Conservation (phyloP, 495 filamentous ascomycete species). For the Penicillium psychrofluorescens region DNA sequence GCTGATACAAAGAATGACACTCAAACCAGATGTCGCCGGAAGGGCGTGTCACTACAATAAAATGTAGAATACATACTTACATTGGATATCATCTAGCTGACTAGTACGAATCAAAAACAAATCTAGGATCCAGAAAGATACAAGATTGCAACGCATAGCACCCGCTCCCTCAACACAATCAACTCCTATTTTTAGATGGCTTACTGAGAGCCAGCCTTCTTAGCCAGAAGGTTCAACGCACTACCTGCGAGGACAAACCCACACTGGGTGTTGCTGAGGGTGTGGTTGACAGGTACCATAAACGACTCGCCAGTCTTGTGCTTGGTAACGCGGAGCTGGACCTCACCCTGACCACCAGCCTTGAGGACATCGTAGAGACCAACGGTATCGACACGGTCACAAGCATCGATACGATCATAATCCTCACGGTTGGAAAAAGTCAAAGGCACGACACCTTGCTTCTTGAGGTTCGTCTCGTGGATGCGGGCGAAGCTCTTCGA, state of each 20-base stretch:
- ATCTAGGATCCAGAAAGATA: too few species aligned
- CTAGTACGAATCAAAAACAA: too few species aligned
- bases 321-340: constrained; percentile 60
- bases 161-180: too few species aligned
- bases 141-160: too few species aligned
- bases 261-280: constrained; percentile 79
- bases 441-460: constrained; percentile 92
- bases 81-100: too few species aligned
- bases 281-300: constrained; percentile 49
- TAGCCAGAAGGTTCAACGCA: constrained; percentile 80
- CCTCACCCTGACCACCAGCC: constrained; percentile 73
- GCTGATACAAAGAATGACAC: too few species aligned
- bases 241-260: constrained; percentile 88
- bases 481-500: constrained; percentile 91
- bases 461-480: constrained; percentile 98
- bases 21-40: too few species aligned
- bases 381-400: constrained; percentile 72
- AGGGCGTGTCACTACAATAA: too few species aligned
- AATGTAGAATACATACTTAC: too few species aligned
- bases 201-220: constrained; percentile 29
- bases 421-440: constrained; percentile 82
- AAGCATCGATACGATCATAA: constrained; percentile 73
- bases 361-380: constrained; percentile 76
- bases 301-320: constrained; percentile 50
- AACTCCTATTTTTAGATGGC: background rate